Conservation (phyloP, 306 rosid genomes). For the Dicorynia guianensis region DNA sequence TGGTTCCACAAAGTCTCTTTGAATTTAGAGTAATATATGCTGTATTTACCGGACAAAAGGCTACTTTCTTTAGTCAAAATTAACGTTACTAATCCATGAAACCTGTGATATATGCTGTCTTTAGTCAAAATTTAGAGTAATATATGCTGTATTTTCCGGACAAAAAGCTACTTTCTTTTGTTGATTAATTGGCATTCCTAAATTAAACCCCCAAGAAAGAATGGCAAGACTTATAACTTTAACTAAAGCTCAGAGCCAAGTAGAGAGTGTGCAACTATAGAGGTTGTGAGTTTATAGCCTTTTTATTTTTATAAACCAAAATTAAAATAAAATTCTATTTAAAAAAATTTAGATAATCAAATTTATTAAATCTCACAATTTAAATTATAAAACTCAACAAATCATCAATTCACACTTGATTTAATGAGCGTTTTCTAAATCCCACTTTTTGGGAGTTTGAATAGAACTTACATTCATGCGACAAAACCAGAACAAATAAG, state of each 20-base stretch:
- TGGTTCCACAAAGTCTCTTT: conserved; percentile 94
- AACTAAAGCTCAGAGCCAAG: conserved; percentile 24
- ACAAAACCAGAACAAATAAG: conserved; percentile 90
- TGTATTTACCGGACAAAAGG: conserved; percentile 61
- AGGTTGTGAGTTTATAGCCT: not conserved
- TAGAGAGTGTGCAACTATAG: conserved; percentile 21
- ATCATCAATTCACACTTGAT: too few relatives aligned
- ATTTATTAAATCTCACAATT: too few relatives aligned
- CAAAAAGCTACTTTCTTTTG: conserved; percentile 30
- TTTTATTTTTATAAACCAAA: too few relatives aligned
- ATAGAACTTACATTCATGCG: conserved; percentile 76
- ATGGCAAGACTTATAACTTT: not conserved
- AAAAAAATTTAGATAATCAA: too few relatives aligned
- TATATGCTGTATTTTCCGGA: conserved; percentile 82
- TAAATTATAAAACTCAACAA: too few relatives aligned
- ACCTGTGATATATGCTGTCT: conserved; percentile 23
- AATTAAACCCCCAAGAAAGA: too few relatives aligned
- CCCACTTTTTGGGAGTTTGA: too few relatives aligned
- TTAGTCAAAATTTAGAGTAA: conserved; percentile 63
- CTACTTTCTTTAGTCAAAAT: conserved; percentile 30
- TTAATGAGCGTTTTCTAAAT: too few relatives aligned
- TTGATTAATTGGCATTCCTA: not conserved
- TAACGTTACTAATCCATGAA: not conserved
- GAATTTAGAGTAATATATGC: conserved; percentile 80
- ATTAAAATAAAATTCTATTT: too few relatives aligned